Percentiles rank a stretch among this genome's conserved stretches.
These are phyloP conservation scores for Apiospora pterosperma DNA, from an alignment of 2,329 filamentous ascomycete genomes.

Conservation along the genomic window DNA sequence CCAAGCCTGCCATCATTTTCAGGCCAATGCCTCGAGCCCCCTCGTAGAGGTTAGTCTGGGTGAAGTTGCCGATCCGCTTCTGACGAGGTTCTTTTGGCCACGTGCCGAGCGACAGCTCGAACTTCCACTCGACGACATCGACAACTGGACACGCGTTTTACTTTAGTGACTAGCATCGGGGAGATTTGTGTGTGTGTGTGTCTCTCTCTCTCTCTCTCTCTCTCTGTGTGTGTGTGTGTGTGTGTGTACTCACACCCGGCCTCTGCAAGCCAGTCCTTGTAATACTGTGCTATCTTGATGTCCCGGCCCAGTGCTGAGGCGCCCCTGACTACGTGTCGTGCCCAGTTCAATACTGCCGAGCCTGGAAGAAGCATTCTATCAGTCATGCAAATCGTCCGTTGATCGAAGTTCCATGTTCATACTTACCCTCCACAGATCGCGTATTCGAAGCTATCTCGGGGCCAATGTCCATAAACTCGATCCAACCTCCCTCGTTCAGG, in stretches of 20 bases:
- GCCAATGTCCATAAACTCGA: constrained; percentile 4
- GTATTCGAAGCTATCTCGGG: background rate
- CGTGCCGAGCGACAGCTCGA: background rate
- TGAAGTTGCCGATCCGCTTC: background rate
- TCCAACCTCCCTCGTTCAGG: constrained; percentile 5
- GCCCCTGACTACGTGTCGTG: background rate
- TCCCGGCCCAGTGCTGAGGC: background rate
- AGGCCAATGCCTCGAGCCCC: constrained; percentile 5
- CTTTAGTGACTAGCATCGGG: background rate
- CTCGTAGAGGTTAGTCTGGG: background rate
- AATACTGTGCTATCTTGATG: background rate
- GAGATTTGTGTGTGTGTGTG: background rate
- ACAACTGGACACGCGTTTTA: background rate
- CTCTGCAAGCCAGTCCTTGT: constrained; percentile 7
- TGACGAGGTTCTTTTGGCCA: constrained; percentile 3
- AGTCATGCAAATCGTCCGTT: background rate
- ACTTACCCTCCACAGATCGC: background rate
- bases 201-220: too few relatives aligned
- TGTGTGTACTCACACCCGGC: constrained; percentile 3
- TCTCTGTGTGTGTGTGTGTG: too few relatives aligned
- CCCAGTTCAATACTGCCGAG: background rate
- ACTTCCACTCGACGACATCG: constrained; percentile 5
- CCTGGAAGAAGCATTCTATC: background rate
- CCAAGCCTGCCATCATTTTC: background rate
- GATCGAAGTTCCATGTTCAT: background rate